Percentiles rank a stretch among this genome's conserved stretches.
Conservation (phyloP, 2,329 filamentous ascomycete species). For the Pseudogymnoascus sp. region DNA sequence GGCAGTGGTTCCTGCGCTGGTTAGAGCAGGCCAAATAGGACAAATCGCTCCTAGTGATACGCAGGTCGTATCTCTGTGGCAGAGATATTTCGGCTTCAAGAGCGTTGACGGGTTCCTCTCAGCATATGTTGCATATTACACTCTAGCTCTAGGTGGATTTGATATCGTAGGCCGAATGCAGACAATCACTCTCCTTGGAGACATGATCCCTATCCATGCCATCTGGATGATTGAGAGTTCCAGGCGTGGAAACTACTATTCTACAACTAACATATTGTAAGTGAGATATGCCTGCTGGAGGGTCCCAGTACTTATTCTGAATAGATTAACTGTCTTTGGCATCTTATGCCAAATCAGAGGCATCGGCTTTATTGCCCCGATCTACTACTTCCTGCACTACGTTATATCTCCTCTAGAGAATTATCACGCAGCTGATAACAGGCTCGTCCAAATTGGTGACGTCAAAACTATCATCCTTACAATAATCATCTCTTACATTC, state of each 20-base stretch:
- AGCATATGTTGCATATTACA: conserved; percentile 20
- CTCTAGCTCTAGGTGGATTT: conserved; percentile 15
- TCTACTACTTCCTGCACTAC: conserved; percentile 29
- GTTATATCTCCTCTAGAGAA: conserved; percentile 22
- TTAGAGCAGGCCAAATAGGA: not conserved
- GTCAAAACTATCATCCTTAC: conserved; percentile 27
- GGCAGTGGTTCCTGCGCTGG: not conserved
- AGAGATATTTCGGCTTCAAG: conserved; percentile 17
- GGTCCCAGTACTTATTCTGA: conserved; percentile 11
- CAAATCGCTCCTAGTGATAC: conserved; percentile 10
- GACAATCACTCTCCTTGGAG: conserved; percentile 21
- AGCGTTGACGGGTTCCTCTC: conserved; percentile 18
- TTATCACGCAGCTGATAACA: conserved; percentile 25
- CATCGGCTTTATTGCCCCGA: conserved; percentile 24
- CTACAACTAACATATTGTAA: conserved; percentile 17
- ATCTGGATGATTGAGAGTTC: conserved; percentile 21
- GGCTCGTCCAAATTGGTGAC: conserved; percentile 25
- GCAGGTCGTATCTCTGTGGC: conserved; percentile 9
- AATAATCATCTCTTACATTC: conserved; percentile 21
- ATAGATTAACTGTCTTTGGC: conserved; percentile 18
- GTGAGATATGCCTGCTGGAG: not conserved
- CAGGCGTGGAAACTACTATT: conserved; percentile 21
- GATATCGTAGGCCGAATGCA: conserved; percentile 18
- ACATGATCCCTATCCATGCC: conserved; percentile 18
- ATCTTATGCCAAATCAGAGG: conserved; percentile 20